These are phyloP conservation scores for Jaltomata sinuosa DNA, from an alignment of 257 asterid genomes.

Conservation along the genomic window DNA sequence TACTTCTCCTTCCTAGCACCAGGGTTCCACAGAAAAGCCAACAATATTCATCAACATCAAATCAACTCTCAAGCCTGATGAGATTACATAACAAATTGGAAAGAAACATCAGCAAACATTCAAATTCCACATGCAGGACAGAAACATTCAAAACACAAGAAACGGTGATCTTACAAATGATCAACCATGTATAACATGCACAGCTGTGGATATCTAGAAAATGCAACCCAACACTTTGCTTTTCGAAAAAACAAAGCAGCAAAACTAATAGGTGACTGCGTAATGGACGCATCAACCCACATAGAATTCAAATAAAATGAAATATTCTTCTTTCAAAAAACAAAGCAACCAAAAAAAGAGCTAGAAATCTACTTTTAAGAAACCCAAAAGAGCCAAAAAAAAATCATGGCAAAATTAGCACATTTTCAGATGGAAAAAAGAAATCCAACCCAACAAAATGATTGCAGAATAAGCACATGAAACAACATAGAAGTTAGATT, in stretches of 20 bases:
- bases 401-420: not conserved
- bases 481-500: not conserved
- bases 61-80: not conserved
- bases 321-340: not conserved
- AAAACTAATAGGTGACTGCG: not conserved
- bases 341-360: not conserved
- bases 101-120: not conserved
- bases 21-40: constrained; percentile 3
- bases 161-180: not conserved
- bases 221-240: not conserved
- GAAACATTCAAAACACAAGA: not conserved
- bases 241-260: not conserved
- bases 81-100: not conserved
- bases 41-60: constrained; percentile 26
- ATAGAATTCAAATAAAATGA: not conserved
- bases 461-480: not conserved
- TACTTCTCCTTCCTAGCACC: not conserved
- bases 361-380: not conserved
- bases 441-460: not conserved
- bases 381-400: not conserved
- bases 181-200: not conserved
- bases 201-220: not conserved
- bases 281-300: not conserved
- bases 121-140: not conserved
- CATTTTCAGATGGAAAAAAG: not conserved